Evolutionary conservation across 345 rosid species (phyloP), one percentile per base, ranked within the genome.

Genomic region (Salix suchowensis): DNA sequence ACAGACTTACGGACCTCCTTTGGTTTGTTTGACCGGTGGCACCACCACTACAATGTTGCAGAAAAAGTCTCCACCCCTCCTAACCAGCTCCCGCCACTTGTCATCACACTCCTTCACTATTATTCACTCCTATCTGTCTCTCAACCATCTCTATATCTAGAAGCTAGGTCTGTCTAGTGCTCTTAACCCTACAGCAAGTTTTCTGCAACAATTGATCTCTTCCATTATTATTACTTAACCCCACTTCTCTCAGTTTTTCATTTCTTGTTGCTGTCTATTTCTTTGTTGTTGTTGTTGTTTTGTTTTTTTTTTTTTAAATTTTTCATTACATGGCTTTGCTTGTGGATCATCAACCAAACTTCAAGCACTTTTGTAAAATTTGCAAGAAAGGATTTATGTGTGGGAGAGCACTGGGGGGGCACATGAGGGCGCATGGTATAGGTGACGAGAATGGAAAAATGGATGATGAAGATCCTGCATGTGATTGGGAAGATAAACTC

Each of bases 361-460:
- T 82, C 44, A 91, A 89, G 78, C 86, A 89, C 69, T 89, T 81
- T 18, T 91, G 96, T 73, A 89, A 86, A 58, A 91, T 89, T 39
- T 91, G 96, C 85, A 89, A 89, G 85, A 89, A 89, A 79, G 93
- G 93, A 5, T 89, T 88, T 70, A 87, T 86, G 54, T 89, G 92
- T 23, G 96, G 96, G 9, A 84, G 93, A 50, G 93, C 92, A 8
- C 75, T 91, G 1, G 96, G 96, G 0, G 96, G 96, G 34, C 96
- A 91, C 76, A 89, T 91, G 96, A 85, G 93, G 82, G 90, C 96
- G 0, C 96, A 91, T 34, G 96, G 96, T n/a, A 85, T 89, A 8
- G 91, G 92, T 3, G 87, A 85, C 36, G 93, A 89, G 70, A 79
- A 79, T n/a, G 82, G 70, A 11, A 84, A 84, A 36, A 34, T 83